These are phyloP conservation scores for Triangularia setosa DNA, from an alignment of 2,329 filamentous ascomycete species.

Conservation along the genomic window DNA sequence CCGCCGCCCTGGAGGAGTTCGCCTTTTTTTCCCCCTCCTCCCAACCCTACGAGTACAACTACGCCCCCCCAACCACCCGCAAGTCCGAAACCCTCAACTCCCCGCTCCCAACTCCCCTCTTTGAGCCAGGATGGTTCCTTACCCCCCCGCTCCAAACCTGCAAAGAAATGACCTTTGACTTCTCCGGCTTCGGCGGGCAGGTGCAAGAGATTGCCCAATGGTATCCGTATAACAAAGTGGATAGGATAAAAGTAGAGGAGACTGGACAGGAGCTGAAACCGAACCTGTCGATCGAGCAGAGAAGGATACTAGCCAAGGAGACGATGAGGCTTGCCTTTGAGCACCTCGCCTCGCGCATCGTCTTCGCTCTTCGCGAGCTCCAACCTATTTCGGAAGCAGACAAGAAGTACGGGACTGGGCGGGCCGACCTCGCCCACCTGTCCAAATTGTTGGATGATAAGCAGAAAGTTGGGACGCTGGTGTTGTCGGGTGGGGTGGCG, in stretches of 20 bases:
- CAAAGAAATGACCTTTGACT: constrained; percentile 64
- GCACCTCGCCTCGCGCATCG: constrained; percentile 72
- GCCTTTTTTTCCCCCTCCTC: constrained; percentile 54
- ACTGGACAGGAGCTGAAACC: constrained; percentile 33
- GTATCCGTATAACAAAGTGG: neutral
- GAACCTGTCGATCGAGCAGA: constrained; percentile 47
- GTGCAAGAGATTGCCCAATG: constrained; percentile 27
- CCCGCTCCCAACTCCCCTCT: constrained; percentile 23
- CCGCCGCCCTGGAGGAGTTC: constrained; percentile 71
- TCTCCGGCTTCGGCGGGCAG: constrained; percentile 65
- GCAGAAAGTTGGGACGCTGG: constrained; percentile 54
- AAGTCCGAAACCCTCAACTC: constrained; percentile 52
- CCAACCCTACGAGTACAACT: constrained; percentile 42
- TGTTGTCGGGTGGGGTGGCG: constrained; percentile 87
- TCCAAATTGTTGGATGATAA: neutral
- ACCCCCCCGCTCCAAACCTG: constrained; percentile 56
- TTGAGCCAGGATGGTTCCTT: constrained; percentile 55
- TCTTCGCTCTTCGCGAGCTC: constrained; percentile 56
- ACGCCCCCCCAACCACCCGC: constrained; percentile 55
- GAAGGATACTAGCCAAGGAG: constrained; percentile 65
- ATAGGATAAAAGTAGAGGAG: neutral
- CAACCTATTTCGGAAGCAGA: neutral
- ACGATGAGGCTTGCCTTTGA: constrained; percentile 82
- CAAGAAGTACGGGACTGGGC: constrained; percentile 1
- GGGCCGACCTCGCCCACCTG: neutral